Evolutionary conservation across 2,329 filamentous ascomycete genomes (phyloP).

Genomic region (Lachnellula cervina): DNA sequence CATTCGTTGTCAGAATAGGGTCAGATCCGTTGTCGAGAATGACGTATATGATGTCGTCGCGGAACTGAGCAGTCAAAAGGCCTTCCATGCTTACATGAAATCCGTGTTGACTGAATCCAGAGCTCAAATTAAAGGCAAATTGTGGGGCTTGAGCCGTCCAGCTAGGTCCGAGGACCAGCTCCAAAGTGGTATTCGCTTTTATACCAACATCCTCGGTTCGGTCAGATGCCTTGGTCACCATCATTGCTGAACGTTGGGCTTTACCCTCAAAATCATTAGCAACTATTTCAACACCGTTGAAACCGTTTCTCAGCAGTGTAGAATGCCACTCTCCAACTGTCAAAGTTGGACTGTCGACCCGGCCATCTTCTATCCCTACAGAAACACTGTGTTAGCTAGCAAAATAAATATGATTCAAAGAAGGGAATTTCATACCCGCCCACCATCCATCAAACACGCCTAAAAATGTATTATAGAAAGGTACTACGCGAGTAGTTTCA

Average conservation of each 20-base stretch:
- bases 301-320: background rate
- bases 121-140: background rate
- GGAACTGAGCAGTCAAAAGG: background rate
- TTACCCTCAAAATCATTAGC: conserved; percentile 1
- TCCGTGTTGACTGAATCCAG: background rate
- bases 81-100: background rate
- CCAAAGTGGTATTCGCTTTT: background rate
- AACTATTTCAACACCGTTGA: conserved; percentile 1
- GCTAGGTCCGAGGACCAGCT: background rate
- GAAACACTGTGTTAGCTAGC: background rate
- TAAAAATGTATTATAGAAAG: background rate
- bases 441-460: conserved; percentile 6
- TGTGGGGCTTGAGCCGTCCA: background rate
- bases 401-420: background rate
- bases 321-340: conserved; percentile 6
- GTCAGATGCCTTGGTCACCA: background rate
- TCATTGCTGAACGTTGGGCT: background rate
- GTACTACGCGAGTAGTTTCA: conserved; percentile 14
- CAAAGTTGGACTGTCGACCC: conserved; percentile 3
- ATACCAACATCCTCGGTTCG: background rate
- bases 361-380: conserved; percentile 5
- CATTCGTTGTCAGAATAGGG: background rate
- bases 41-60: background rate
- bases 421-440: conserved; percentile 1
- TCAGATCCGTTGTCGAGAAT: background rate